Conservation (phyloP, 495 filamentous ascomycete species). For the Amphirosellinia nigrospora region DNA sequence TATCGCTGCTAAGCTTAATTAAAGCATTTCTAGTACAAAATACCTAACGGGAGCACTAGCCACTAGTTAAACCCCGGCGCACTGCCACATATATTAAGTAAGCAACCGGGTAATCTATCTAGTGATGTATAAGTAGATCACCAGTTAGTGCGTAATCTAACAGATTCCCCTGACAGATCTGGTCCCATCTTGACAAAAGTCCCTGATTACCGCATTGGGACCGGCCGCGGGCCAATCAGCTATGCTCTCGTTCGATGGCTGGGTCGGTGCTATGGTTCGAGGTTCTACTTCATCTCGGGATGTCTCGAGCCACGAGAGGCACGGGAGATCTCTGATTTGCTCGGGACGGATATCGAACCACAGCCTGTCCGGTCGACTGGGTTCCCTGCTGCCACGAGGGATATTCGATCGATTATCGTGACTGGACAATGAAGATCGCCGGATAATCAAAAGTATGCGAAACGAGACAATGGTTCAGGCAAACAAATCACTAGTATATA, state of each 20-base stretch:
- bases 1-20: too few relatives aligned
- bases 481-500: not conserved
- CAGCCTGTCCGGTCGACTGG: not conserved
- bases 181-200: conserved; percentile 25
- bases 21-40: too few relatives aligned
- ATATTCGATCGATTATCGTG: conserved; percentile 17
- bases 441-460: conserved; percentile 5
- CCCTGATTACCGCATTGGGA: conserved; percentile 23
- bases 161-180: conserved; percentile 27
- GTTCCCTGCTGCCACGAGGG: conserved; percentile 28
- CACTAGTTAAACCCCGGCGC: too few relatives aligned
- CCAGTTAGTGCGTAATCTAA: too few relatives aligned
- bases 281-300: conserved; percentile 8
- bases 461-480: not conserved
- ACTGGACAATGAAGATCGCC: not conserved
- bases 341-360: conserved; percentile 1
- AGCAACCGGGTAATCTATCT: too few relatives aligned
- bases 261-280: conserved; percentile 1
- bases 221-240: not conserved
- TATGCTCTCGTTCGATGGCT: not conserved
- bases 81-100: not conserved
- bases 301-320: conserved; percentile 16
- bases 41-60: too few relatives aligned
- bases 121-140: too few relatives aligned
- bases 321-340: conserved; percentile 12